Percentiles rank a stretch among this genome's conserved stretches.
Conservation (phyloP, 345 rosid species). For the Excoecaria agallocha region DNA sequence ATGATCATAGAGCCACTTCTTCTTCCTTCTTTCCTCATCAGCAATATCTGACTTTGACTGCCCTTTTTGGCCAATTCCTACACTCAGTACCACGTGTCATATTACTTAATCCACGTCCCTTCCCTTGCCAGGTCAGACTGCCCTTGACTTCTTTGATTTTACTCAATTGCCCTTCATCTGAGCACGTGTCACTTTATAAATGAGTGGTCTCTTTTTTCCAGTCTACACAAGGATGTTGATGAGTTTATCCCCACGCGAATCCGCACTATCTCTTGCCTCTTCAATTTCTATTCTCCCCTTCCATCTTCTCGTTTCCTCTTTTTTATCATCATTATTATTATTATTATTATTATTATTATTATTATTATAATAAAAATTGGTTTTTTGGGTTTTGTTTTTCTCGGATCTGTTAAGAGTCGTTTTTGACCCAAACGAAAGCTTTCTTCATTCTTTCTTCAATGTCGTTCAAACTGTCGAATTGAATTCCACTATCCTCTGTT, state of each 20-base stretch:
- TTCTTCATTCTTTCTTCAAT: slow-evolving; percentile 32
- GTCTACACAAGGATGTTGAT: too few species aligned
- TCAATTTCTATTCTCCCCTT: not conserved
- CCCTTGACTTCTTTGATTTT: not conserved
- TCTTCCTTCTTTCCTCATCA: slow-evolving; percentile 35
- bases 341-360: not conserved
- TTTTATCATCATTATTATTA: too few species aligned
- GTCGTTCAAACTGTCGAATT: slow-evolving; percentile 50
- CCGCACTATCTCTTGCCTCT: not conserved
- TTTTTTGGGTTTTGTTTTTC: not conserved
- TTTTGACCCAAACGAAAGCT: slow-evolving; percentile 20
- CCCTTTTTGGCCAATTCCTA: not conserved
- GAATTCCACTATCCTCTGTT: slow-evolving; percentile 27
- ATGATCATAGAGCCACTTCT: slow-evolving; percentile 33
- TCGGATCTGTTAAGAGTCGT: slow-evolving; percentile 23
- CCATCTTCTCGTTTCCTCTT: not conserved
- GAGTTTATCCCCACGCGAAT: not conserved
- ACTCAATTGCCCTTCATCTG: not conserved
- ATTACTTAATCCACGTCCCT: not conserved
- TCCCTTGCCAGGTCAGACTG: slow-evolving; percentile 4
- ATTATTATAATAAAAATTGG: not conserved
- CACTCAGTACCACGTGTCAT: slow-evolving; percentile 26
- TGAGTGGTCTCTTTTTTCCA: not conserved
- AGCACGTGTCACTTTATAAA: not conserved
- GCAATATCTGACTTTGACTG: slow-evolving; percentile 54